Percentiles rank a stretch among this genome's conserved stretches.
Evolutionary conservation across 345 rosid species (phyloP).

Genomic region (Acer yangbiense): DNA sequence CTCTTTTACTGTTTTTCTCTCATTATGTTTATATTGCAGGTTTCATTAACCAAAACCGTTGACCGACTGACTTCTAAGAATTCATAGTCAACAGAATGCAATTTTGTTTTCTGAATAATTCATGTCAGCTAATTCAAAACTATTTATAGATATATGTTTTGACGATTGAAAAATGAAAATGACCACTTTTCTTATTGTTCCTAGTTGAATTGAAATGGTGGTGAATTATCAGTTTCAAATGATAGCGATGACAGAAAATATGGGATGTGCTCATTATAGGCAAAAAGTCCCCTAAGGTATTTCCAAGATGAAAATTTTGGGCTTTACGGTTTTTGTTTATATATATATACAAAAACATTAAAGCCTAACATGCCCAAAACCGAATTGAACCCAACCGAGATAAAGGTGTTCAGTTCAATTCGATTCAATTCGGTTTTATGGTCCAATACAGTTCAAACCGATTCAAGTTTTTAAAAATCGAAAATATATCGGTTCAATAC

Average conservation of each 20-base stretch:
- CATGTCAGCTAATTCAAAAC: neutral
- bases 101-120: neutral
- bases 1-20: conserved; percentile 10
- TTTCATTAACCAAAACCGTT: too few species aligned
- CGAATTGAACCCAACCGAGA: too few species aligned
- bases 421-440: too few species aligned
- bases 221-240: conserved; percentile 44
- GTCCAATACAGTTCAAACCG: too few species aligned
- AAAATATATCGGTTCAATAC: too few species aligned
- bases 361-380: too few species aligned
- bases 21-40: neutral
- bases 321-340: too few species aligned
- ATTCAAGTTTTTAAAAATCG: too few species aligned
- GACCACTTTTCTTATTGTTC: neutral
- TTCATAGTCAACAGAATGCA: too few species aligned
- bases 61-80: too few species aligned
- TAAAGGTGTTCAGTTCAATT: too few species aligned
- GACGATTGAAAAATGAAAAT: neutral
- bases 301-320: conserved; percentile 29
- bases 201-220: neutral
- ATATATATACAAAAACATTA: too few species aligned
- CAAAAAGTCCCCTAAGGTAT: conserved; percentile 31
- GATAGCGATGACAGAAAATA: conserved; percentile 49
- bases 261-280: conserved; percentile 47
- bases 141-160: neutral